phyloP scores from a whole-genome alignment of 257 asterid species.

The Fraxinus quadrangulata region DNA sequence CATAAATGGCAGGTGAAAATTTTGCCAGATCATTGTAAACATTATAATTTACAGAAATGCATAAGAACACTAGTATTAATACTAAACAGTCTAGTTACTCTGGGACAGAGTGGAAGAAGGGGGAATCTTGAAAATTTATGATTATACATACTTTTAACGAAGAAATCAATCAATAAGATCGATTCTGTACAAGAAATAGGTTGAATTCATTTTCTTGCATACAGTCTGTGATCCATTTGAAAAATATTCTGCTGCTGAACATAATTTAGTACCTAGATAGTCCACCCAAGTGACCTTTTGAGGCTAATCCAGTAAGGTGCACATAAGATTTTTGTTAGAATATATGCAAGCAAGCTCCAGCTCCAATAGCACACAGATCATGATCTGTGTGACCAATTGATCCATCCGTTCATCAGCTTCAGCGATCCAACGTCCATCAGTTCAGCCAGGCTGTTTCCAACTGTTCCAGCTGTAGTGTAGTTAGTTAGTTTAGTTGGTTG shows the following conservation, averaged over 20 bases:
- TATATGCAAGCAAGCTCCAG: no score
- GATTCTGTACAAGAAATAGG: neutral
- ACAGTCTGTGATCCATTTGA: neutral
- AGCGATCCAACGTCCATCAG: no score
- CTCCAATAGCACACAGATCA: no score
- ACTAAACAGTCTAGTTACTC: no score
- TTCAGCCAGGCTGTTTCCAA: no score
- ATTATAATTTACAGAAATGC: neutral
- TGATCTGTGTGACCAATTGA: no score
- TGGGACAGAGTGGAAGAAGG: neutral
- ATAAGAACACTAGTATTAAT: neutral
- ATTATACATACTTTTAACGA: neutral
- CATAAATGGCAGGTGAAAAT: neutral
- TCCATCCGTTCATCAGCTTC: no score
- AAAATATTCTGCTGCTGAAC: neutral
- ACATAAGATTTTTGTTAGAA: no score
- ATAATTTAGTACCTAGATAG: constrained; percentile 31
- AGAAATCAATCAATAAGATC: neutral
- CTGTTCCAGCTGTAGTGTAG: no score
- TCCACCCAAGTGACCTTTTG: constrained; percentile 43
- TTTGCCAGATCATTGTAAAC: neutral
- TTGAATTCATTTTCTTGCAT: neutral
- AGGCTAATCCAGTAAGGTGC: constrained; percentile 39
- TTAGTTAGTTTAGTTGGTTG: no score
- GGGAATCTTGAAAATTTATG: neutral